phyloP scores from a whole-genome alignment of 306 rosid species.

The Geum urbanum region DNA sequence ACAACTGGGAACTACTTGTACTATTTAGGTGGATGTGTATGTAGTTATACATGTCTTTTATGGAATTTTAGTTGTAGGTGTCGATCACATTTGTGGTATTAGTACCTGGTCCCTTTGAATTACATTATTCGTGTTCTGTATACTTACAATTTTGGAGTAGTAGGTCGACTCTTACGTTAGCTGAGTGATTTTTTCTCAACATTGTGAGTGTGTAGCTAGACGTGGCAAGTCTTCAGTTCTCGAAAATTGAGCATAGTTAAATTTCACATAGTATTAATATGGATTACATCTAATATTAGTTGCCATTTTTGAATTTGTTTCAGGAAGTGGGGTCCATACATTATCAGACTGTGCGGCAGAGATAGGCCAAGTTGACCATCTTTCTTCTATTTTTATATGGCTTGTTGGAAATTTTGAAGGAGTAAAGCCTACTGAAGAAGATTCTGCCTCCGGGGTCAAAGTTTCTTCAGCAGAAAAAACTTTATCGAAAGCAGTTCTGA shows the following conservation, averaged over 20 bases:
- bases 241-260: not conserved
- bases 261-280: not conserved
- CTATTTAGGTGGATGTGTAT: not conserved
- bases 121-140: not conserved
- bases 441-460: conserved; percentile 15
- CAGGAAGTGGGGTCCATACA: conserved; percentile 31
- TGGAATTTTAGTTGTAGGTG: not conserved
- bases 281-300: conserved; percentile 2
- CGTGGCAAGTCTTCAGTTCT: not conserved
- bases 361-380: conserved; percentile 37
- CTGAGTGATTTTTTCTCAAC: not conserved
- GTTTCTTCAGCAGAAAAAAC: conserved; percentile 31
- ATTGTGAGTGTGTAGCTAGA: not conserved
- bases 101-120: not conserved
- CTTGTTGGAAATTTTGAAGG: conserved; percentile 46
- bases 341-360: conserved; percentile 32
- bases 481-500: no score
- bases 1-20: not conserved
- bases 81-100: not conserved
- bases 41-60: not conserved
- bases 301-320: conserved; percentile 14
- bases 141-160: not conserved
- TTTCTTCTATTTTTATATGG: conserved; percentile 76
- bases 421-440: conserved; percentile 24
- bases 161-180: not conserved